phyloP scores from a whole-genome alignment of 441 rosid genomes.

The Pelargonium hybrid region DNA sequence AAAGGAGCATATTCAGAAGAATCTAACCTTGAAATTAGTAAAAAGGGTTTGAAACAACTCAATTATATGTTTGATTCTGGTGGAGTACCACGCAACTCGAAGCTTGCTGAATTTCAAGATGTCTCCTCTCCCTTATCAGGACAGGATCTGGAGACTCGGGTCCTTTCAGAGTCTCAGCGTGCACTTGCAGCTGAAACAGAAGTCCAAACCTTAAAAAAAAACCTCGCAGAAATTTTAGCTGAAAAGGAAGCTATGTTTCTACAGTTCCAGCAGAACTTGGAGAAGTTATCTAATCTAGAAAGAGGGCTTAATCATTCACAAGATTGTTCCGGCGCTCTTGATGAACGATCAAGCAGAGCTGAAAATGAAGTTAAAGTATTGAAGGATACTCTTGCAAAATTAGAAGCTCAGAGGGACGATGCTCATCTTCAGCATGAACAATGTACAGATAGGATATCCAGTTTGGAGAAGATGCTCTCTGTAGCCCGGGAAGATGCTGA shows the following conservation, averaged over 20 bases:
- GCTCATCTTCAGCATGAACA: slow-evolving; percentile 38
- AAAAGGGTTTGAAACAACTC: slow-evolving; percentile 41
- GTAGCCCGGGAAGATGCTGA: slow-evolving; percentile 28
- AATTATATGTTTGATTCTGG: slow-evolving; percentile 25
- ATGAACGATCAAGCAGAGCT: slow-evolving; percentile 48
- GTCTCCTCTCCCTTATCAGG: slow-evolving; percentile 1
- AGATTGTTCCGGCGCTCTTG: slow-evolving; percentile 35
- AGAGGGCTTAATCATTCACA: slow-evolving; percentile 34
- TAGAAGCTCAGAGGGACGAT: slow-evolving; percentile 48
- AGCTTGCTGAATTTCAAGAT: slow-evolving; percentile 10
- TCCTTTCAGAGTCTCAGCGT: slow-evolving; percentile 25
- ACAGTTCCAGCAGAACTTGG: slow-evolving; percentile 42
- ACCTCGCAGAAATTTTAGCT: slow-evolving; percentile 38
- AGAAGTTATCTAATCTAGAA: slow-evolving; percentile 38
- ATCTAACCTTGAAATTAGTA: slow-evolving; percentile 27
- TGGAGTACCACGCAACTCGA: slow-evolving; percentile 14
- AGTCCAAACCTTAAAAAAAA: slow-evolving; percentile 35
- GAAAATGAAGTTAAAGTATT: slow-evolving; percentile 49
- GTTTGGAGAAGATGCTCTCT: slow-evolving; percentile 31
- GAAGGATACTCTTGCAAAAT: slow-evolving; percentile 40
- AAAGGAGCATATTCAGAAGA: slow-evolving; percentile 31
- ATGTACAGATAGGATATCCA: slow-evolving; percentile 38
- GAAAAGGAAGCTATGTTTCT: slow-evolving; percentile 45
- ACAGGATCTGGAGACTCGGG: slow-evolving; percentile 20
- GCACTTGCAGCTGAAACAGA: slow-evolving; percentile 37